Evolutionary conservation across 257 asterid species (phyloP), one percentile per base, ranked within the genome.

Genomic region (Parsonsia alboflavescens): DNA sequence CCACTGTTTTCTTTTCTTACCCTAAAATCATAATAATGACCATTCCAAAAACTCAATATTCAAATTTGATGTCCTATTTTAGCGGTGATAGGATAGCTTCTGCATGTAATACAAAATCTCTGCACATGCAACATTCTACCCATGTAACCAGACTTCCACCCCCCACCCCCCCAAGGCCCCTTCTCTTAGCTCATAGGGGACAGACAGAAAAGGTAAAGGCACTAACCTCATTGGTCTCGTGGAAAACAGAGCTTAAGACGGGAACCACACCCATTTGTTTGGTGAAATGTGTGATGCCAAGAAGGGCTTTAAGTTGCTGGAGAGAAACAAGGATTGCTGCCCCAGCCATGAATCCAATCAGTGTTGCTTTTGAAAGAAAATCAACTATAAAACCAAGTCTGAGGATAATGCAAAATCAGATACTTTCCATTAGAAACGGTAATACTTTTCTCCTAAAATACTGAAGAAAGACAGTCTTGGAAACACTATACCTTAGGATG

Each of bases 331-430:
- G 89, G 19, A 90, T 82, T 13, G 97, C 96, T 70, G 96, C 97
- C 63, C 97, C 97, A 72, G 92, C 97, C 97, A 92, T 90, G 75
- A 92, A 92, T n/a, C 97, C 97, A 36, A 87, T 79, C 0, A 92
- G 89, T 3, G 96, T 92, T 65, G 97, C 97, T 82, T 87, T 90
- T 21, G 97, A 92, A 0, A 92, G 92, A 72, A 92, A 92, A 73
- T 92, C 97, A 67, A 90, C 88, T 11, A 90, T 89, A 74, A 92
- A 92, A 33, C 97, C 97, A 59, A 92, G 96, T 83, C 96, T 92
- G 84, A 49, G 73, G 22, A 56, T 3, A 46, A 49, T 21, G 0
- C 0, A 5, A 11, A 67, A 19, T 30, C 48, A 49, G 22, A 62
- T 28, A 13, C 17, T 58, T 49, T 36, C 22, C 58, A 33, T 36